Conservation (phyloP, 768 basidiomycete species). For the Mrakia blollopis region DNA sequence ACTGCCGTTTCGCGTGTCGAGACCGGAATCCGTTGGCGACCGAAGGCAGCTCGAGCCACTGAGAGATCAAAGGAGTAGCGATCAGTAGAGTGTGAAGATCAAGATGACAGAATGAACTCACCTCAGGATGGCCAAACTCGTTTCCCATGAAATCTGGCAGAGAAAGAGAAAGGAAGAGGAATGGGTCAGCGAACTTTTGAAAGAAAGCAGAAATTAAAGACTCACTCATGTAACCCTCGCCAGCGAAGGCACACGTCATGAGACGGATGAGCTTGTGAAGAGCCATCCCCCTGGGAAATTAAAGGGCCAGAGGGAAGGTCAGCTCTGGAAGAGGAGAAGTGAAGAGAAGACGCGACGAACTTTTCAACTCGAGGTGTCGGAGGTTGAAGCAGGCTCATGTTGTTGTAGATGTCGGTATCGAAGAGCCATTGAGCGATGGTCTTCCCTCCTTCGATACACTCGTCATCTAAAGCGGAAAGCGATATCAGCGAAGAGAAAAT, state of each 20-base stretch:
- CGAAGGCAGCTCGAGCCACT: slow-evolving; percentile 35
- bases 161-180: background rate
- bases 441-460: slow-evolving; percentile 34
- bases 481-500: background rate
- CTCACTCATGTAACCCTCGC: slow-evolving; percentile 35
- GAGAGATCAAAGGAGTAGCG: background rate
- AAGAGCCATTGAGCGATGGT: slow-evolving; percentile 35
- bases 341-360: background rate
- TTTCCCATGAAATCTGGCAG: slow-evolving; percentile 35
- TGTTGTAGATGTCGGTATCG: slow-evolving; percentile 34
- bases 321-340: background rate
- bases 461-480: slow-evolving; percentile 28
- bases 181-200: background rate
- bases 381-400: slow-evolving; percentile 28
- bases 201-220: background rate
- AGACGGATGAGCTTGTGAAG: slow-evolving; percentile 34
- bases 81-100: background rate
- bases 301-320: background rate
- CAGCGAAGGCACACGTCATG: slow-evolving; percentile 31
- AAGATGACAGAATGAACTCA: background rate
- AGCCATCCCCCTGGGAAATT: slow-evolving; percentile 23
- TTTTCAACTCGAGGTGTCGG: slow-evolving; percentile 19
- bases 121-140: slow-evolving; percentile 36
- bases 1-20: slow-evolving; percentile 32
- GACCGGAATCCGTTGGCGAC: slow-evolving; percentile 30